Base-by-base conservation (phyloP, 129 eudicot genomes). In the Helianthus tuberosus region DNA sequence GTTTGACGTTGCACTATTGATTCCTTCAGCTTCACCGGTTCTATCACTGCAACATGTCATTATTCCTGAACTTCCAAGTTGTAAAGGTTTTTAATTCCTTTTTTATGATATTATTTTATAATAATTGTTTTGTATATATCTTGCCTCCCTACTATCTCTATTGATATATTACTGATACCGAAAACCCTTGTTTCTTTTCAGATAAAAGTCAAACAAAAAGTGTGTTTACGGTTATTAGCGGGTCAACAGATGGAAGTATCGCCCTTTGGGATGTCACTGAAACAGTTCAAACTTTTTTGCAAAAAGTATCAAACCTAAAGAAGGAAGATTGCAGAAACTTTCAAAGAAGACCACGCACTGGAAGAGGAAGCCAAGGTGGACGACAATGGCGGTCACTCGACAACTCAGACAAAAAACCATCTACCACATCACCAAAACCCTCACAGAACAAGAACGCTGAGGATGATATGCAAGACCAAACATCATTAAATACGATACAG, bases 301-400 rank as follows among this genome's bases (percentile, higher is more conserved):
- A 63, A 53, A 87, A 79, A 58, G 74, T 88, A 67, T 73, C 90
- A 75, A 64, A 78, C 64, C 87, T 94, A 59, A 73, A 84, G 52
- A 50, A 81, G 72, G 86, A 86, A 59, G 79, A 85, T 59, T 79
- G 71, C 59, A 63, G 62, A 43, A 93, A 81, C 69, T 72, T 79
- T 75, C 97, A 90, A 81, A 94, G 71, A 80, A 85, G 98, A 47
- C 98, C 98, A 35, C 93, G 91, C 16, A 90, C 98, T 62, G 98
- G 98, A 36, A 85, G 98, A 85, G 98, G 98, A 84, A 94, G 98
- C 86, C 98, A 94, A 80, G 98, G 98, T 66, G 98, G 98, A 69
- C 87, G 98, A 52, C 79, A 87, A 88, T 80, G 98, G 96, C 79
- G 90, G 84, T 81, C 91, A 57, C 39, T 83, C 32, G 87, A 77